Percentiles rank a stretch among this genome's conserved stretches.
Conservation (phyloP, 2,329 filamentous ascomycete genomes). For the Teratosphaeria nubilosa region DNA sequence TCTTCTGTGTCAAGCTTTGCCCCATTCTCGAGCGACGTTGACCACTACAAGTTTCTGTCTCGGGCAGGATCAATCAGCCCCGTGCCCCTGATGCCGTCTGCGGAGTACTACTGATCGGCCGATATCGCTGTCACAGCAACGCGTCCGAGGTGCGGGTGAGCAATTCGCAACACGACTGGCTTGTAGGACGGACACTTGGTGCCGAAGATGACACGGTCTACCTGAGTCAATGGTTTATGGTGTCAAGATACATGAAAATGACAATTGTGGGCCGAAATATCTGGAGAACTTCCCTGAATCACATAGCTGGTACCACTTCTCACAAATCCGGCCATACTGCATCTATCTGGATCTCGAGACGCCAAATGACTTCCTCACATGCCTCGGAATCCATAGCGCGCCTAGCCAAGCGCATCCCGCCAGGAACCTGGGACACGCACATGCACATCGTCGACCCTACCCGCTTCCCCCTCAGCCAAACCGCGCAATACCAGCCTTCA, state of each 20-base stretch:
- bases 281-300: neutral
- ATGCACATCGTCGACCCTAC: slow-evolving; percentile 53
- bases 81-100: neutral
- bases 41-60: neutral
- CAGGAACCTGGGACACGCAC: slow-evolving; percentile 49
- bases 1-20: too few relatives aligned
- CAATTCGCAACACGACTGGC: too few relatives aligned
- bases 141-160: too few relatives aligned
- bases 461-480: slow-evolving; percentile 37
- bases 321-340: neutral
- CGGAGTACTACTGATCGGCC: neutral
- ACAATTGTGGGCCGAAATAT: neutral
- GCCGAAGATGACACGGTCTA: too few relatives aligned
- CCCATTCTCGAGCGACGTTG: too few relatives aligned
- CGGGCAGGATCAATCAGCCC: neutral
- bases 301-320: neutral
- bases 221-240: too few relatives aligned
- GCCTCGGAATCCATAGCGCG: slow-evolving; percentile 3
- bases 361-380: neutral
- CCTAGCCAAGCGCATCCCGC: slow-evolving; percentile 27
- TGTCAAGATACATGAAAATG: neutral
- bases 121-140: neutral
- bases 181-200: too few relatives aligned
- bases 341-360: neutral
- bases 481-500: slow-evolving; percentile 43